These are phyloP conservation scores for Ogataea kodamae DNA, from an alignment of 805 yeast species.

Conservation along the genomic window DNA sequence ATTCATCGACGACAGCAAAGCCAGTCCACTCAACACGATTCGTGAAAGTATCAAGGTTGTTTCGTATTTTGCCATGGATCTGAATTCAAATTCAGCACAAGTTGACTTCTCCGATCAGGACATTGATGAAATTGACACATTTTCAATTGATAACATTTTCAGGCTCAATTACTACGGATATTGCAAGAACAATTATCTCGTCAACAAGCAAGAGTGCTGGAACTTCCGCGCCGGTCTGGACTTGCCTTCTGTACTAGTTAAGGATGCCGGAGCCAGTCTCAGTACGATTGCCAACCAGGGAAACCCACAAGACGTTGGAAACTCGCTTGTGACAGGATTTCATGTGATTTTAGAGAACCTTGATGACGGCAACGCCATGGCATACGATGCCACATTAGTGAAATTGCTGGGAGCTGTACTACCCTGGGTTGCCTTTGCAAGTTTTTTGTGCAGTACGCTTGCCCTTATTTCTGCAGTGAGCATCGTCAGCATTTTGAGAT, in stretches of 20 bases:
- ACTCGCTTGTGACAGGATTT: constrained; percentile 40
- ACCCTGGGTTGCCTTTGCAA: constrained; percentile 11
- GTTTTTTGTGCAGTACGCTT: constrained; percentile 11
- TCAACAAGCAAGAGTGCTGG: constrained; percentile 30
- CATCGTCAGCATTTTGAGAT: constrained; percentile 15
- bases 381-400: constrained; percentile 18
- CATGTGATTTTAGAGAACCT: constrained; percentile 33
- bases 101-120: constrained; percentile 15
- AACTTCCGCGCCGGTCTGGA: constrained; percentile 42
- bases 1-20: constrained; percentile 35
- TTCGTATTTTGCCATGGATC: constrained; percentile 44
- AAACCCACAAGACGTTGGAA: constrained; percentile 38
- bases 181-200: constrained; percentile 38
- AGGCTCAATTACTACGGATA: constrained; percentile 46
- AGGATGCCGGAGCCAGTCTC: constrained; percentile 49
- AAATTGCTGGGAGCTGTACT: constrained; percentile 15
- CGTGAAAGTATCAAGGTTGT: constrained; percentile 42
- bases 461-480: constrained; percentile 17
- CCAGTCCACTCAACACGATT: constrained; percentile 36
- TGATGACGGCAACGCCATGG: constrained; percentile 18
- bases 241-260: constrained; percentile 42
- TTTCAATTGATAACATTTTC: constrained; percentile 40
- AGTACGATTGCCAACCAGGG: constrained; percentile 39
- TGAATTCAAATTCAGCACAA: constrained; percentile 27
- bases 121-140: constrained; percentile 40